These are phyloP conservation scores for Cornus kousa DNA, from an alignment of 148 eudicot species.

Conservation along the genomic window DNA sequence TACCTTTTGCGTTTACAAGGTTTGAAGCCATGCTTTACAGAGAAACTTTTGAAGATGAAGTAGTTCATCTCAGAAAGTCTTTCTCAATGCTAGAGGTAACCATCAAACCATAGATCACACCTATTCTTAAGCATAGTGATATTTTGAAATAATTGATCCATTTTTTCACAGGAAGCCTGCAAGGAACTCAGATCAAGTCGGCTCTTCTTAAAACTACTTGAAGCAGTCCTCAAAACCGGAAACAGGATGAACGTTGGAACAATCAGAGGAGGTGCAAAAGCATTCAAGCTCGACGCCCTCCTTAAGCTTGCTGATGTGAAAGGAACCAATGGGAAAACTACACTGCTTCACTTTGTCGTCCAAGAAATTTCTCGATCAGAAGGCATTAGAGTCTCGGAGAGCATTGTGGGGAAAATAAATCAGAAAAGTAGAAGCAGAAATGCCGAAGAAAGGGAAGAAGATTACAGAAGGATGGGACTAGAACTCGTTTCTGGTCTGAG, in stretches of 20 bases:
- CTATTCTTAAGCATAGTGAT: not conserved
- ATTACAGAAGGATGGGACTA: slow-evolving; percentile 87
- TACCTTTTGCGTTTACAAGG: slow-evolving; percentile 77
- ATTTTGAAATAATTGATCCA: not conserved
- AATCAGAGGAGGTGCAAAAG: slow-evolving; percentile 93
- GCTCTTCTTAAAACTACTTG: slow-evolving; percentile 82
- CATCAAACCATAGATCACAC: not conserved
- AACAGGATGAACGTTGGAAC: slow-evolving; percentile 97
- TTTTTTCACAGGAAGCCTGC: slow-evolving; percentile 76
- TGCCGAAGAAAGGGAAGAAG: slow-evolving; percentile 66
- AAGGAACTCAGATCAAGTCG: slow-evolving; percentile 89
- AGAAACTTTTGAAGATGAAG: slow-evolving; percentile 91
- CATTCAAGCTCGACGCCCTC: slow-evolving; percentile 94
- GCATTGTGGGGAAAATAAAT: slow-evolving; percentile 91
- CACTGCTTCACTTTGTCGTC: slow-evolving; percentile 92
- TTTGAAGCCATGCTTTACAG: slow-evolving; percentile 88
- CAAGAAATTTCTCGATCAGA: slow-evolving; percentile 84
- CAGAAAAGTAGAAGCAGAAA: slow-evolving; percentile 40
- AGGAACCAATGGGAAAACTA: slow-evolving; percentile 92
- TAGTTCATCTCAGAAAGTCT: slow-evolving; percentile 76
- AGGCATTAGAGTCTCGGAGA: slow-evolving; percentile 74
- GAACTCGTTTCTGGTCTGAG: slow-evolving; percentile 86
- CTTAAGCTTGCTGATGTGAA: slow-evolving; percentile 96
- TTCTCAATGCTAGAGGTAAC: slow-evolving; percentile 90
- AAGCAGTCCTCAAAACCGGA: slow-evolving; percentile 97